Conservation (phyloP, 441 rosid species). For the Macaranga tanarius region DNA sequence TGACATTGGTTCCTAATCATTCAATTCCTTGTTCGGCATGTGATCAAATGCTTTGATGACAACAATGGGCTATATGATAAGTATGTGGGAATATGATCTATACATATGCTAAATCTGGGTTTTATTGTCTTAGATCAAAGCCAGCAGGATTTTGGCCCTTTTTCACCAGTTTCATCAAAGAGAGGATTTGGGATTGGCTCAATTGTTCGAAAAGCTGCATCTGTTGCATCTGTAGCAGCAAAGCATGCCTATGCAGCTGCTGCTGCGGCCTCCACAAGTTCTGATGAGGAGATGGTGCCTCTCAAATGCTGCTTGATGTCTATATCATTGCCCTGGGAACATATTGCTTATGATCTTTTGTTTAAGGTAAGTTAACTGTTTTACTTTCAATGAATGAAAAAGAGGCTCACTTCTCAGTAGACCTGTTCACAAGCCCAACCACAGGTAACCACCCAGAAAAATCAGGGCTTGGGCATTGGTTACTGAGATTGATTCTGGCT, state of each 20-base stretch:
- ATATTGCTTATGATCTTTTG: slow-evolving; percentile 83
- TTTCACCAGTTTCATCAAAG: slow-evolving; percentile 78
- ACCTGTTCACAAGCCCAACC: too few species aligned
- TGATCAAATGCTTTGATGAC: neutral
- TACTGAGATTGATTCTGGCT: too few species aligned
- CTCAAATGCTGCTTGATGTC: slow-evolving; percentile 95
- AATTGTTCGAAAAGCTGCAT: slow-evolving; percentile 80
- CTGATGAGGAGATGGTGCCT: slow-evolving; percentile 82
- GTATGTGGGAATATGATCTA: neutral
- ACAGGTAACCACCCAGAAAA: too few species aligned
- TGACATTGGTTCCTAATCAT: neutral
- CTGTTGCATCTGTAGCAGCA: slow-evolving; percentile 91
- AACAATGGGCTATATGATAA: slow-evolving; percentile 8
- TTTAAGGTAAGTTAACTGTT: slow-evolving; percentile 60
- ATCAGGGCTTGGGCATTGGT: too few species aligned
- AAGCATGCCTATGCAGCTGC: slow-evolving; percentile 93
- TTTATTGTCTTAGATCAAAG: slow-evolving; percentile 74
- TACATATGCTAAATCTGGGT: slow-evolving; percentile 23
- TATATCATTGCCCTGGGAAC: slow-evolving; percentile 89
- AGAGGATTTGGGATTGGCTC: slow-evolving; percentile 81
- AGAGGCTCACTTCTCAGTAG: neutral
- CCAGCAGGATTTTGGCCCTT: slow-evolving; percentile 72
- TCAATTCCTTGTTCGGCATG: neutral
- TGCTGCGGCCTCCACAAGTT: slow-evolving; percentile 43
- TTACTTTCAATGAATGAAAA: neutral